Base-by-base conservation (phyloP, 352 stramenopile genomes). In the Phytophthora fragariae region DNA sequence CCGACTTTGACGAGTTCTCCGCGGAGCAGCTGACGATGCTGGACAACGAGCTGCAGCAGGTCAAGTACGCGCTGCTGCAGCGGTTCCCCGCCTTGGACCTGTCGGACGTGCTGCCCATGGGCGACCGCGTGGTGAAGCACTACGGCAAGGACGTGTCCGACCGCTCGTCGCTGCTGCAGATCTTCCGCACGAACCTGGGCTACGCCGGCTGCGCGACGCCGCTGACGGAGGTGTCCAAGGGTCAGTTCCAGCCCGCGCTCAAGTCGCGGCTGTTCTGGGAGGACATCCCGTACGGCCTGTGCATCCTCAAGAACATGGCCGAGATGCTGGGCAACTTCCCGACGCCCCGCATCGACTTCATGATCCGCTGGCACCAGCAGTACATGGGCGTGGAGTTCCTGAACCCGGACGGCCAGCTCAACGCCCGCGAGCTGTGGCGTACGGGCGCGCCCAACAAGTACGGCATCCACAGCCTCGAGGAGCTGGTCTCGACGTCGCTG, bases 301-400 rank as follows among this genome's bases (percentile, higher is more conserved):
- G 90, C 82, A 98, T 98, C 71, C 81, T 98, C 52, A 98, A 98
- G 79, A 97, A 97, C 80, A 96, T 98, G 82, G 93, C 92, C 21
- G 90, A 97, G 83, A 93, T 97, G 85, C 82, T 97, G 58, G 93
- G 92, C 70, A 98, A 98, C 77, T 97, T 98, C 69, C 93, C 93
- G 10, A 98, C 92, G 55, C 93, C 93, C 12, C 90, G 90, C 59
- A 97, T 98, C 44, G 91, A 98, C 82, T 97, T 97, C 57, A 97
- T 98, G 84, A 98, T 98, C 75, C 88, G 92, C 54, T 98, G 93
- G 93, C 92, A 98, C 81, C 93, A 98, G 84, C 87, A 94, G 75
- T 83, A 90, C 80, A 98, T 98, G 93, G 86, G 79, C 52, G 88
- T 97, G 47, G 83, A 89, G 47, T 98, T 97, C 81, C 72, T 98